Evolutionary conservation across 139 green algal species (phyloP), one percentile per base, ranked within the genome.

Genomic region (Chlamydomonas schloesseri): DNA sequence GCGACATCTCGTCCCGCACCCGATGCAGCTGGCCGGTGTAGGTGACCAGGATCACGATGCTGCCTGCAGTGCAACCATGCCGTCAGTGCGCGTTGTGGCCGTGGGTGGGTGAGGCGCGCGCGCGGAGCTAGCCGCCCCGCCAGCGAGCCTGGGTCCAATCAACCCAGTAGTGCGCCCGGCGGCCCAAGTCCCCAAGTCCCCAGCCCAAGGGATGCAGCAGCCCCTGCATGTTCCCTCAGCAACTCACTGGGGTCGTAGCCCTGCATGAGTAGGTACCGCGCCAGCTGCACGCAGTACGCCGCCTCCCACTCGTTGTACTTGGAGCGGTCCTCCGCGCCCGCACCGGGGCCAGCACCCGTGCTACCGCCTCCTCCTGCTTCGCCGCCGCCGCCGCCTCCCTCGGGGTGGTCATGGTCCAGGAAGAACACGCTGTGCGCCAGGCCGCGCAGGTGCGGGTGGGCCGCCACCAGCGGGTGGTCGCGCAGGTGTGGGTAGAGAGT

Each of bases 1-100:
- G 80, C 26, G 89, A 60, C 70, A 93, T 74, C 0, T 78, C 42
- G 36, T 79, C 47, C 31, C 89, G 81, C 55, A 94, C 75, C 1
- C 71, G 53, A 71, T 94, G 84, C 73, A 98, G 92, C 93, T 98
- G 95, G 0, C 94, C 94, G 9, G 95, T 82, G 86, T 98, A 97
- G 2, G 94, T 93, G 23, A 95, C 96, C 23, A 98, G 68, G 58
- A 98, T 95, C 24, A 92, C 92, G 11, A 97, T 65, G 24, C 42
- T 50, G 42, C 42, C 42, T 50, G 42, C 6, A 50, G 42, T n/a
- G n/a, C n/a, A n/a, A n/a, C n/a, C n/a, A n/a, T n/a, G n/a, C n/a
- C n/a, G n/a, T n/a, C n/a, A n/a, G n/a, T n/a, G n/a, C n/a, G n/a
- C n/a, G n/a, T n/a, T n/a, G n/a, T n/a, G n/a, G n/a, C n/a, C n/a